A percentile compares a stretch with the other conserved stretches of the same genome.
Evolutionary conservation across 2,329 filamentous ascomycete species (phyloP).

Genomic region (Aotearoamyces nothofagi): DNA sequence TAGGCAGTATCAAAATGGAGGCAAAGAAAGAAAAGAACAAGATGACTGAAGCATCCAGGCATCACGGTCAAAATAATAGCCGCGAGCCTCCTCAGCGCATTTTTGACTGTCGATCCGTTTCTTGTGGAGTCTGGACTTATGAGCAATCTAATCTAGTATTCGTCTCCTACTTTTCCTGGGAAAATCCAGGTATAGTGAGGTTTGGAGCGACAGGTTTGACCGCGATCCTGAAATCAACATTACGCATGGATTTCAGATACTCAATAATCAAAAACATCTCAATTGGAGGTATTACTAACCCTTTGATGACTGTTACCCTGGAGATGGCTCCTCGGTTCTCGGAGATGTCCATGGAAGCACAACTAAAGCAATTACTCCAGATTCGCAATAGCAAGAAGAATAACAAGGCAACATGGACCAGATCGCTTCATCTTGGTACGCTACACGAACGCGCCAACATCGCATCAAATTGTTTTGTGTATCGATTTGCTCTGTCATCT

Average conservation of each 20-base stretch:
- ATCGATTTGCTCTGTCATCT: conserved; percentile 23
- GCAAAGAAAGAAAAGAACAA: conserved; percentile 11
- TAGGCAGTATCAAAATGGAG: conserved; percentile 22
- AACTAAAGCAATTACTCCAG: conserved; percentile 4
- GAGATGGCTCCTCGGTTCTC: conserved; percentile 35
- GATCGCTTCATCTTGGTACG: not conserved
- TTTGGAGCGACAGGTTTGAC: conserved; percentile 25
- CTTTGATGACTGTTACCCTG: conserved; percentile 33
- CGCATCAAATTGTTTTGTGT: conserved; percentile 32
- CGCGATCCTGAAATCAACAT: conserved; percentile 18
- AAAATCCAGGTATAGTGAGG: conserved; percentile 21
- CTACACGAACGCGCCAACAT: conserved; percentile 13
- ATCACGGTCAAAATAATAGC: conserved; percentile 12
- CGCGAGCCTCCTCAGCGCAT: conserved; percentile 14
- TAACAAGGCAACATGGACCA: not conserved
- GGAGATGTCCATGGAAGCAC: conserved; percentile 6
- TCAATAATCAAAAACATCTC: conserved; percentile 17
- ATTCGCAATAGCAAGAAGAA: conserved; percentile 2
- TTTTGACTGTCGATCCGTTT: conserved; percentile 17
- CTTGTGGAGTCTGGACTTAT: conserved; percentile 29
- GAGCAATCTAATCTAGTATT: conserved; percentile 23
- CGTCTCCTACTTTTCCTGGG: conserved; percentile 24
- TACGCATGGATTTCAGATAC: conserved; percentile 32
- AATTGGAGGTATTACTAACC: conserved; percentile 24
- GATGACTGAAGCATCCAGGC: conserved; percentile 3